Evolutionary conservation across 208 protist genomes (phyloP), one percentile per base, ranked within the genome.

Genomic region (Borovskyia barvae): DNA sequence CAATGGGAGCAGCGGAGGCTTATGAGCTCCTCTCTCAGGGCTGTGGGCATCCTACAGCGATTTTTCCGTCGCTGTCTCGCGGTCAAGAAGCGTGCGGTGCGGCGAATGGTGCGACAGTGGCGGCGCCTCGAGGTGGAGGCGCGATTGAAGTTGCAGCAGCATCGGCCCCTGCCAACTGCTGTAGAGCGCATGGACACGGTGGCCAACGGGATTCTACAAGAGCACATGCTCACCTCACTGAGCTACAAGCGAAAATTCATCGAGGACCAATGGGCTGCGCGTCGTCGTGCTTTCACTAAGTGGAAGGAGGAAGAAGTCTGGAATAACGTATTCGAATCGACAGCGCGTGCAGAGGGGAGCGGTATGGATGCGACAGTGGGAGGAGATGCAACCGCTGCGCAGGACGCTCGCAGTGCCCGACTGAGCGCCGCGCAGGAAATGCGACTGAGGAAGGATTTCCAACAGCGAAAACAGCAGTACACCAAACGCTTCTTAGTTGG

Each of bases 221-320:
- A 91, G 32, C 77, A 92, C 58, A 86, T 94, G 75, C 39, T 91
- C 20, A 94, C 87, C 22, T 80, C 87, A 24, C 46, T 61, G 14
- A 66, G 77, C 28, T 84, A 85, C 72, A 94, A 92, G 65, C 51
- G 76, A 1, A 29, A 47, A 17, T 64, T 94, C 33, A 77, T 94
- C 36, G 25, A 79, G 30, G 85, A 90, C 22, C 58, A 82, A 19
- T 90, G 82, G 73, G 47, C 42, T 1, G 32, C 33, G 32, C 84
- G 84, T 15, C 67, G 75, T 0, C 29, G 14, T 5, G 54, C 61
- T 5, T 87, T 82, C 45, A 20, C 47, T 1, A 36, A 69, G 56
- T 92, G 77, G 72, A 72, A 59, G 43, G 57, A 70, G 47, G 61
- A 77, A 19, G 68, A 75, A 19, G 47, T 50, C 7, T 64, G 80